Percentiles rank a stretch among this genome's conserved stretches.
Evolutionary conservation across 2,329 filamentous ascomycete species (phyloP).

Genomic region (Teratosphaeria pseudoeucalypti): DNA sequence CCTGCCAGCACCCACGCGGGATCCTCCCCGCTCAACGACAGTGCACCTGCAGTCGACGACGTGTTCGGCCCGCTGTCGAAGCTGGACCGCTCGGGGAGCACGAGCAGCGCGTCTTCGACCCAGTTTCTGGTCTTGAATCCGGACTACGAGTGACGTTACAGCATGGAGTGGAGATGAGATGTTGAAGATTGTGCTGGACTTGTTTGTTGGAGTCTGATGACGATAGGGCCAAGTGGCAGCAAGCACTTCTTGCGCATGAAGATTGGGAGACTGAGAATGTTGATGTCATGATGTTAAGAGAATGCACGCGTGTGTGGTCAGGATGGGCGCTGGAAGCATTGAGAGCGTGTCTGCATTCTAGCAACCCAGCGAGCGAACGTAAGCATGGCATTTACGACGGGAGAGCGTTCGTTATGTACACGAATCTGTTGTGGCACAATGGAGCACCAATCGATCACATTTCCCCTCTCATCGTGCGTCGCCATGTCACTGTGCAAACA

Average conservation of each 20-base stretch:
- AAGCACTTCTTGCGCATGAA: too few relatives aligned
- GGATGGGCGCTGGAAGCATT: background rate
- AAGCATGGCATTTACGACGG: background rate
- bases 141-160: background rate
- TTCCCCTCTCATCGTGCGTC: too few relatives aligned
- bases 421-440: background rate
- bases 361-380: background rate
- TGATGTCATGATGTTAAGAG: background rate
- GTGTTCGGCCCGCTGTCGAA: slow-evolving; percentile 1
- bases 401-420: background rate
- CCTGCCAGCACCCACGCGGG: background rate
- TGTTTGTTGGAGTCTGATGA: too few relatives aligned
- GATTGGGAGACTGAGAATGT: background rate
- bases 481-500: too few relatives aligned
- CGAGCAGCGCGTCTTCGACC: slow-evolving; percentile 34
- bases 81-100: slow-evolving; percentile 45
- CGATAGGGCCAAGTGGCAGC: too few relatives aligned
- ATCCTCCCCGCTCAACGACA: background rate
- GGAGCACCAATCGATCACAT: too few relatives aligned
- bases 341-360: background rate
- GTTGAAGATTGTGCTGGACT: background rate
- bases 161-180: background rate
- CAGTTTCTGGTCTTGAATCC: slow-evolving; percentile 48
- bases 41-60: background rate
- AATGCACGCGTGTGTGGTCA: background rate